Evolutionary conservation across 768 basidiomycete genomes (phyloP).

Genomic region (Chalciporus chontae): DNA sequence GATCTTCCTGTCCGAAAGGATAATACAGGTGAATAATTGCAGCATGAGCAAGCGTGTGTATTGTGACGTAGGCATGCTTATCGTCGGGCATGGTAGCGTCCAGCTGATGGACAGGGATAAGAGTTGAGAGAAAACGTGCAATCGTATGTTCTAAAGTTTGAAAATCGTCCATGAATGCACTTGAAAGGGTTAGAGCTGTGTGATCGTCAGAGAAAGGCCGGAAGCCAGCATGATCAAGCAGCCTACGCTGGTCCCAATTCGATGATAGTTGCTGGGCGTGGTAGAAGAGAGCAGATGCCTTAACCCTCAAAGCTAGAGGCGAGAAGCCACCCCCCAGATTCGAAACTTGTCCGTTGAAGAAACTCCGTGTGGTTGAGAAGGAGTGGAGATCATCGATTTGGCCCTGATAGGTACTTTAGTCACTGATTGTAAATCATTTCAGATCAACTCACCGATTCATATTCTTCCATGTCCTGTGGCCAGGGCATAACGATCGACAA

Average conservation of each 20-base stretch:
- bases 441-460: constrained; percentile 55
- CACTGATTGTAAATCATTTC: constrained; percentile 7
- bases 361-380: constrained; percentile 58
- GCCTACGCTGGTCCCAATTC: constrained; percentile 58
- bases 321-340: constrained; percentile 53
- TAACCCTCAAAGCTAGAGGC: constrained; percentile 60
- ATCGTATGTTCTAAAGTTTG: constrained; percentile 62
- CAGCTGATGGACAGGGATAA: constrained; percentile 64
- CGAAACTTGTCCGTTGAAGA: constrained; percentile 57
- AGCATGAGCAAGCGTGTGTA: constrained; percentile 64
- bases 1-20: constrained; percentile 57
- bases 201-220: constrained; percentile 21
- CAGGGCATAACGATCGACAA: constrained; percentile 69
- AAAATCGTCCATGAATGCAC: constrained; percentile 53
- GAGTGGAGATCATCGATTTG: constrained; percentile 48
- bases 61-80: constrained; percentile 54
- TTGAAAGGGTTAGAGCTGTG: constrained; percentile 43
- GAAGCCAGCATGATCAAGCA: constrained; percentile 16
- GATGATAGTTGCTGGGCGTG: constrained; percentile 59
- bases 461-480: constrained; percentile 72
- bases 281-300: constrained; percentile 74
- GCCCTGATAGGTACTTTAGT: constrained; percentile 44
- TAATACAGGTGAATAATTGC: constrained; percentile 66
- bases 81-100: constrained; percentile 53
- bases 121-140: constrained; percentile 56